These are phyloP conservation scores for Rhodosorus marinus DNA, from an alignment of 23 red algal genomes.

Conservation along the genomic window DNA sequence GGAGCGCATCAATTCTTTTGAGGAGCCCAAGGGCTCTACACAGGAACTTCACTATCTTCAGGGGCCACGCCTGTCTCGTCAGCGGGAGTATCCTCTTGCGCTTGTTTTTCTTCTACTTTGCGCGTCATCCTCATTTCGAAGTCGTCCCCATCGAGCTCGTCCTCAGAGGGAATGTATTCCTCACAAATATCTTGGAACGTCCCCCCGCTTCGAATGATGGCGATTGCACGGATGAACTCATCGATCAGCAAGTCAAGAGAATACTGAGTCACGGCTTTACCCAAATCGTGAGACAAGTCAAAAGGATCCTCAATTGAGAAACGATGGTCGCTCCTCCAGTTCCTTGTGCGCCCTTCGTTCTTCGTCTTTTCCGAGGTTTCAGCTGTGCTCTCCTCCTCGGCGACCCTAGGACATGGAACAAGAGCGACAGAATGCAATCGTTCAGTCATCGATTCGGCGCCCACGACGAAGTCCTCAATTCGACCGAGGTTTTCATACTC, in stretches of 20 bases:
- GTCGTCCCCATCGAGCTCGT: no score
- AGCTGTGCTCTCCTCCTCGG: not conserved
- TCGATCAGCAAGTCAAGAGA: constrained; percentile 40
- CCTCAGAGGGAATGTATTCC: no score
- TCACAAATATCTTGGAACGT: no score
- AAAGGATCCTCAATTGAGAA: constrained; percentile 98
- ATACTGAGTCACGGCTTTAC: constrained; percentile 43
- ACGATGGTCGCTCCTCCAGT: constrained; percentile 12
- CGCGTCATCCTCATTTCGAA: no score
- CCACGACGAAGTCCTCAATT: not conserved
- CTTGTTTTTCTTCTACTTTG: no score
- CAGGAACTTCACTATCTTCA: no score
- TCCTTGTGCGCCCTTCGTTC: not conserved
- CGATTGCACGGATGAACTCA: constrained; percentile 87
- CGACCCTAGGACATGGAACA: not conserved
- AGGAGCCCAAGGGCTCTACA: no score
- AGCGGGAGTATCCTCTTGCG: no score
- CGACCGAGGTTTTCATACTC: not conserved
- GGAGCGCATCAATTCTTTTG: no score
- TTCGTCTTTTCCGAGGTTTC: not conserved
- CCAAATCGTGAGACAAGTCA: constrained; percentile 89
- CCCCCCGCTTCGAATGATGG: no score
- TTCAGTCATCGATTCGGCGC: not conserved
- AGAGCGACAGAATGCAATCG: not conserved
- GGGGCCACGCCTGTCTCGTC: no score